Evolutionary conservation across 2,329 filamentous ascomycete genomes (phyloP).

Genomic region (Coniochaeta sp.): DNA sequence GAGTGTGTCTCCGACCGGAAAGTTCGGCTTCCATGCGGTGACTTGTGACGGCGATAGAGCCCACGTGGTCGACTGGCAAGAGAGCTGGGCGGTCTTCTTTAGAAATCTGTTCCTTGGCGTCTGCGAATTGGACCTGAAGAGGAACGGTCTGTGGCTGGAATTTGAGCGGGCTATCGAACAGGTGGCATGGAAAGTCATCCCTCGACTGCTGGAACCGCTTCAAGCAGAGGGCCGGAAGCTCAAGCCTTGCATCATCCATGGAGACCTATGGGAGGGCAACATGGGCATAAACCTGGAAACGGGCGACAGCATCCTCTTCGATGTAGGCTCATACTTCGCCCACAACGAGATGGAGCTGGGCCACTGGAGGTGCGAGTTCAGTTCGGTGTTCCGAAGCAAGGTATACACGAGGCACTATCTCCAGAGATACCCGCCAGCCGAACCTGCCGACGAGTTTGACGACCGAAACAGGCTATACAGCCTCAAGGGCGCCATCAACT

Average conservation of each 20-base stretch:
- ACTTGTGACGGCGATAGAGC: not conserved
- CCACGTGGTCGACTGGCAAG: not conserved
- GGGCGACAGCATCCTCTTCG: not conserved
- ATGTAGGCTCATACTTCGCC: not conserved
- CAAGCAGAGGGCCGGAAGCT: not conserved
- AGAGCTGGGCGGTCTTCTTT: not conserved
- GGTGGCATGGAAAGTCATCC: not conserved
- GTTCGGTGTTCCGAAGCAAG: not conserved
- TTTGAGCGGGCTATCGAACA: not conserved
- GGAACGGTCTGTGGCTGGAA: not conserved
- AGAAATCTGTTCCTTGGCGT: not conserved
- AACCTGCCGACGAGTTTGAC: constrained; percentile 8
- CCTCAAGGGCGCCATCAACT: constrained; percentile 8
- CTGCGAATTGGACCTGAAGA: not conserved
- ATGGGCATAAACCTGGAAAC: not conserved
- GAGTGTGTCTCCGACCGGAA: not conserved
- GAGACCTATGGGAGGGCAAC: not conserved
- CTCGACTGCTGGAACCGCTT: not conserved
- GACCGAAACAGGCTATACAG: constrained; percentile 12
- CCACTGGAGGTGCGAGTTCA: constrained; percentile 1
- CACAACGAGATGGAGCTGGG: not conserved
- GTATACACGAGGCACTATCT: constrained; percentile 4
- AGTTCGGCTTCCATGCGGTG: not conserved
- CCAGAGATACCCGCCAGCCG: constrained; percentile 6
- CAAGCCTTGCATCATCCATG: not conserved